Base-by-base conservation (phyloP, 2,329 filamentous ascomycete species). In the Pseudohalonectria lignicola region DNA sequence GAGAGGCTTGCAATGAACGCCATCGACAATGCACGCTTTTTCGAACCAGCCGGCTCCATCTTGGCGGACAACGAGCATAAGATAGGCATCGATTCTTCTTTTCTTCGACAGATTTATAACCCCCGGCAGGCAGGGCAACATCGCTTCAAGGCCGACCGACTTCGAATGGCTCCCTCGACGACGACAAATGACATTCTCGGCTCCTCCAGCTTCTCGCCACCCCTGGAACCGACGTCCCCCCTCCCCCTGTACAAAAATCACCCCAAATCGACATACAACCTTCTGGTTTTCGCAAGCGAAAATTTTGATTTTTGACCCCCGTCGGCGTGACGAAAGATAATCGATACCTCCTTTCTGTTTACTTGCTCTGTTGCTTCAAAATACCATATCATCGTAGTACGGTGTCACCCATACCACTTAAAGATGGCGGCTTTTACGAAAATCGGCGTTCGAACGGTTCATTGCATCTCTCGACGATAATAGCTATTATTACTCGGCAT, bases 31-130 rank as follows among this genome's bases (percentile, higher is more conserved):
- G 19, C 34, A 25, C 36, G n/a, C 39, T 44, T 41, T 53, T 25
- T 25, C 19, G 51, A 43, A 44, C 41, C 53, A 62, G 56, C 56
- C 60, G 59, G 36, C 59, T 63, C 58, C 64, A 70, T 12, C 63
- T 67, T 69, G 66, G 66, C 63, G 59, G 62, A 58, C 63, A 66
- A 59, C 61, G 57, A 59, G 52, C 53, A 53, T 31, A 52, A 51
- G 53, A 56, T 54, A 60, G 63, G 60, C 61, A 68, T 67, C 60
- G 56, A 65, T 55, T 46, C 43, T 44, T 52, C 53, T 49, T 52
- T 55, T 50, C 36, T 13, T 32, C 30, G 18, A 16, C 20, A 25
- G 13, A 28, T 25, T 57, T 47, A 53, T 49, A 49, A 53, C 54
- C 53, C 59, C 56, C 54, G 56, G 55, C 57, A 62, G 53, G 48